Percentiles rank a stretch among this genome's conserved stretches.
These are phyloP conservation scores for Glycyrrhiza uralensis DNA, from an alignment of 306 rosid genomes.

Conservation along the genomic window DNA sequence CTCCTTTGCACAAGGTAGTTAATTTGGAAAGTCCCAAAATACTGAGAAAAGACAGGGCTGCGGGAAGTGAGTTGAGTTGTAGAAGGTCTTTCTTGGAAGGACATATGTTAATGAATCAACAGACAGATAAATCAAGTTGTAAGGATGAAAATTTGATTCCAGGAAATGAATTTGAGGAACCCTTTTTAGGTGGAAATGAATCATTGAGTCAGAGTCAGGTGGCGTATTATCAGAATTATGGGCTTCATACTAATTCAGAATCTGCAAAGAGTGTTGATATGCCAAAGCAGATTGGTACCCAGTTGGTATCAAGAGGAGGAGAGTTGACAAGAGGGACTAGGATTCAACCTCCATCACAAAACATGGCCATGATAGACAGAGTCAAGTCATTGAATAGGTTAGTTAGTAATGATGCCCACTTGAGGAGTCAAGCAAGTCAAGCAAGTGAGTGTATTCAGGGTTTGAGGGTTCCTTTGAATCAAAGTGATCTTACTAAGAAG, in stretches of 20 bases:
- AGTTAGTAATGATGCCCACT: conserved; percentile 2
- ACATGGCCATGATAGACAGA: conserved; percentile 11
- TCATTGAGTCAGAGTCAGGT: conserved; percentile 22
- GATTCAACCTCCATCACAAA: conserved; percentile 2
- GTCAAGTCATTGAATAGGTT: conserved; percentile 29
- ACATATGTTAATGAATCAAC: conserved; percentile 18
- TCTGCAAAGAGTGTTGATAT: conserved; percentile 10
- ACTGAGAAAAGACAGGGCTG: conserved; percentile 5
- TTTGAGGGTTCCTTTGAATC: conserved; percentile 44
- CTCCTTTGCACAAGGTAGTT: background rate
- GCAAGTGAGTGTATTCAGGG: conserved; percentile 45
- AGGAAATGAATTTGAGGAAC: conserved; percentile 9
- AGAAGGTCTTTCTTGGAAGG: conserved; percentile 15
- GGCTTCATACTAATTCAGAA: background rate
- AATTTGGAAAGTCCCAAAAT: background rate
- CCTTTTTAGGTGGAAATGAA: background rate
- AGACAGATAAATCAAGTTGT: conserved; percentile 8
- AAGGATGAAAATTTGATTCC: conserved; percentile 19
- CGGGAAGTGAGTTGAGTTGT: background rate
- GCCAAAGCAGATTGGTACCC: background rate
- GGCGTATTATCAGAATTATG: conserved; percentile 6
- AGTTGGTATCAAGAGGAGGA: conserved; percentile 8
- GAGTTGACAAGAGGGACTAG: conserved; percentile 10
- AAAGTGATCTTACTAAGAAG: conserved; percentile 1
- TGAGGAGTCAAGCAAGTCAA: conserved; percentile 21